Percentiles rank a stretch among this genome's conserved stretches.
These are phyloP conservation scores for Discostella stelligera DNA, from an alignment of 352 stramenopile species.

Conservation along the genomic window DNA sequence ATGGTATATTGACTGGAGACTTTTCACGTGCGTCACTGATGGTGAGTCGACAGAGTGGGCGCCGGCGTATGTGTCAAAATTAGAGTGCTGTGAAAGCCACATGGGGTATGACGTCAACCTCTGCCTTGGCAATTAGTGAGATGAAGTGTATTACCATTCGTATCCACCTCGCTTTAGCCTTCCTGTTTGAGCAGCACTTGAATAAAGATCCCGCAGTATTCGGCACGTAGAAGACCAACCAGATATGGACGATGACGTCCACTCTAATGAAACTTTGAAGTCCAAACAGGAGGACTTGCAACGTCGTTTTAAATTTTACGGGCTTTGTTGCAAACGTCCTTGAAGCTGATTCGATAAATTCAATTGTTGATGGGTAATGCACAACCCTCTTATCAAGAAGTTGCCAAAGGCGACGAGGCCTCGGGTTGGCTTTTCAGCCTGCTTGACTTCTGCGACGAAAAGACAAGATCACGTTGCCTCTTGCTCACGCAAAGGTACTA, in stretches of 20 bases:
- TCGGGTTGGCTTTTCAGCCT: conserved; percentile 37
- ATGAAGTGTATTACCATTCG: too few species aligned
- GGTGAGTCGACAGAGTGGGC: conserved; percentile 15
- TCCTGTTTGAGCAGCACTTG: too few species aligned
- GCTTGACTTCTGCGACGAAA: conserved; percentile 26
- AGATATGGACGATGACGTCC: too few species aligned
- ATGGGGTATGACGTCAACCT: conserved; percentile 20
- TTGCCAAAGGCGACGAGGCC: conserved; percentile 7
- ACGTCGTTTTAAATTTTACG: too few species aligned
- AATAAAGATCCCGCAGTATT: too few species aligned
- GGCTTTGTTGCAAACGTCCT: background rate
- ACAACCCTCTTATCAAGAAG: background rate
- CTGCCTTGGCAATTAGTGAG: conserved; percentile 7
- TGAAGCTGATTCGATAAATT: background rate
- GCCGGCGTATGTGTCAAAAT: conserved; percentile 19
- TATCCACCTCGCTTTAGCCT: too few species aligned
- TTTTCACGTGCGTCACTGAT: conserved; percentile 27
- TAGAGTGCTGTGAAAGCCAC: conserved; percentile 16
- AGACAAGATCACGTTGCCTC: conserved; percentile 12
- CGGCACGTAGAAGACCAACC: too few species aligned
- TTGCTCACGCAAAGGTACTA: conserved; percentile 24
- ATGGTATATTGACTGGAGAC: conserved; percentile 24
- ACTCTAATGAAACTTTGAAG: too few species aligned
- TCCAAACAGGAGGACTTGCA: too few species aligned
- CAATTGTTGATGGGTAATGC: background rate